phyloP scores from a whole-genome alignment of 140 eudicot genomes.

The Senecio squalidus region DNA sequence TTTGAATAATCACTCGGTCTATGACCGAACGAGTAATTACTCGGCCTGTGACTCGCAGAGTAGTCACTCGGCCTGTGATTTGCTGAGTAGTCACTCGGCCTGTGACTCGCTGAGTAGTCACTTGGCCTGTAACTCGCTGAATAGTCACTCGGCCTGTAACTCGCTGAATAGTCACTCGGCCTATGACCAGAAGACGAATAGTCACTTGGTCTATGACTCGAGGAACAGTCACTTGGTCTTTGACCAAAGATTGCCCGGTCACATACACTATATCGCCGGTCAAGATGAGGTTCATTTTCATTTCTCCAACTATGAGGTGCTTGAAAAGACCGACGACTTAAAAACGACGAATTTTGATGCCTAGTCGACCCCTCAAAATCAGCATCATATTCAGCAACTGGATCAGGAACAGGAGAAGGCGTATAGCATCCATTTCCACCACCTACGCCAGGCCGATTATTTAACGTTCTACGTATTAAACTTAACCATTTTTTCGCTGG shows the following conservation, averaged over 20 bases:
- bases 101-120: conserved; percentile 56
- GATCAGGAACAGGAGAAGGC: conserved; percentile 79
- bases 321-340: conserved; percentile 78
- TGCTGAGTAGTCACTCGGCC: conserved; percentile 53
- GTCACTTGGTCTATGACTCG: conserved; percentile 64
- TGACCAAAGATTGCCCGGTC: conserved; percentile 88
- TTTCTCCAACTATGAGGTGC: conserved; percentile 55
- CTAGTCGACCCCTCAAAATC: conserved; percentile 83
- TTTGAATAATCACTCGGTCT: conserved; percentile 84
- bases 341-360: conserved; percentile 41
- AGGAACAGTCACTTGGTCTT: conserved; percentile 65
- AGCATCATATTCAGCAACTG: conserved; percentile 67
- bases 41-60: conserved; percentile 54
- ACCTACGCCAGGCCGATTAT: conserved; percentile 58
- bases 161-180: conserved; percentile 60
- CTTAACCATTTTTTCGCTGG: conserved; percentile 86
- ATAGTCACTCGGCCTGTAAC: conserved; percentile 72
- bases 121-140: conserved; percentile 78
- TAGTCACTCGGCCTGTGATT: conserved; percentile 58
- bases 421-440: conserved; percentile 50
- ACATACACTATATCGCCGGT: conserved; percentile 84
- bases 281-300: conserved; percentile 68
- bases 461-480: conserved; percentile 59
- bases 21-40: conserved; percentile 71
- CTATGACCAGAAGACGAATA: conserved; percentile 58